phyloP scores from a whole-genome alignment of 176 grass and related monocot genomes.

The Eragrostis curvula region DNA sequence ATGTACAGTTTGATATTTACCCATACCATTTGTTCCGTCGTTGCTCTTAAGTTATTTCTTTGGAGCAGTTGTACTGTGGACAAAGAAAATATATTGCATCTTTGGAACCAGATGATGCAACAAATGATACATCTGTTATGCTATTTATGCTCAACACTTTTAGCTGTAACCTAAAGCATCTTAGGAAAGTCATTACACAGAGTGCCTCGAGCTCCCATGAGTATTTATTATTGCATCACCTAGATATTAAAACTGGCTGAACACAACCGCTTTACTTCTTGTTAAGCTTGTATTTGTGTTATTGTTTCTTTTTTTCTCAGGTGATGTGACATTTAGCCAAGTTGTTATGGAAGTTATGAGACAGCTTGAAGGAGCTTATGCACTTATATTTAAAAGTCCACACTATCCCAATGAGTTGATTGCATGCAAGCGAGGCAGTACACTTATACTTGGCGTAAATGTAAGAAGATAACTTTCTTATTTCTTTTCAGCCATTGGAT shows the following conservation, averaged over 20 bases:
- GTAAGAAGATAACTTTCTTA: conserved; percentile 51
- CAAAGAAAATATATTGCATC: not conserved
- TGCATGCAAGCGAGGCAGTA: conserved; percentile 85
- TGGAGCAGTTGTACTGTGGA: not conserved
- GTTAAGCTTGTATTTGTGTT: not conserved
- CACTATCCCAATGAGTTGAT: conserved; percentile 93
- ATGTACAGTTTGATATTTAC: conserved; percentile 26
- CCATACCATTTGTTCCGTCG: not conserved
- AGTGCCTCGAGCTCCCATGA: not conserved
- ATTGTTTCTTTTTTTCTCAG: conserved; percentile 36
- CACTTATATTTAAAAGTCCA: conserved; percentile 95
- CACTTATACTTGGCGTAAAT: conserved; percentile 85
- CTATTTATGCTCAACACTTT: not conserved
- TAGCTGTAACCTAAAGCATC: not conserved
- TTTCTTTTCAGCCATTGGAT: not conserved
- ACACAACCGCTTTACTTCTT: not conserved
- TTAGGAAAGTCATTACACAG: conserved; percentile 13
- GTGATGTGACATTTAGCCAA: conserved; percentile 84
- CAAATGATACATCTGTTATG: not conserved
- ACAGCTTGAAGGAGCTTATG: conserved; percentile 95
- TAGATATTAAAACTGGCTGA: not conserved
- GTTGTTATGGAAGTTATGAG: conserved; percentile 96
- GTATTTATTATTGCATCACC: not conserved
- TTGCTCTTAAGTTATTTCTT: not conserved
- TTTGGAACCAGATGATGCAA: not conserved